Evolutionary conservation across 352 stramenopile species (phyloP).

Genomic region (Phytophthora melonis): DNA sequence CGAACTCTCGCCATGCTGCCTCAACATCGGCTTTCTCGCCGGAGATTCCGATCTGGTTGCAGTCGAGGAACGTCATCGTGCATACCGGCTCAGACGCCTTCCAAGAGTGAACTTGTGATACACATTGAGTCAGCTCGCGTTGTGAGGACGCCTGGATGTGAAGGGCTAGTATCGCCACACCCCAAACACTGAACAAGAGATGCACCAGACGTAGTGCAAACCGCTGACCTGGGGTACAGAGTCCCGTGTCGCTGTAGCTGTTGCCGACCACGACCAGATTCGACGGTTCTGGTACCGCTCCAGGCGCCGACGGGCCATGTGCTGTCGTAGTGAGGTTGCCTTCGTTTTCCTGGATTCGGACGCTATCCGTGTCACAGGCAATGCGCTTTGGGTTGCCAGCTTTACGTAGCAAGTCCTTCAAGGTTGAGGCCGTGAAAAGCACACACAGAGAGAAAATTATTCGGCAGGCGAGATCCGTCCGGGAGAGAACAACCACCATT

Average conservation of each 20-base stretch:
- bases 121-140: background rate
- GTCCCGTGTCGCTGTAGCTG: background rate
- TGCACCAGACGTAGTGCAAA: background rate
- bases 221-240: background rate
- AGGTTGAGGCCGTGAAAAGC: background rate
- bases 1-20: background rate
- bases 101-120: background rate
- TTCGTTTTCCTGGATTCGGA: slow-evolving; percentile 1
- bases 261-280: background rate
- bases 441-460: background rate
- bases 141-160: background rate
- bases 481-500: background rate
- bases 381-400: background rate
- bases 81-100: background rate
- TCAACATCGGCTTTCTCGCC: background rate
- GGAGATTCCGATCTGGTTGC: background rate
- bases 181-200: background rate
- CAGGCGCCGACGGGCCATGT: background rate
- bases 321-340: background rate
- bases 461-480: background rate
- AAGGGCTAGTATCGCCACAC: background rate
- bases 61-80: background rate
- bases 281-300: background rate
- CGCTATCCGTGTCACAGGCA: background rate
- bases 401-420: background rate